Conservation (phyloP, 2,329 filamentous ascomycete genomes). For the Lasiodiplodia gonubiensis region DNA sequence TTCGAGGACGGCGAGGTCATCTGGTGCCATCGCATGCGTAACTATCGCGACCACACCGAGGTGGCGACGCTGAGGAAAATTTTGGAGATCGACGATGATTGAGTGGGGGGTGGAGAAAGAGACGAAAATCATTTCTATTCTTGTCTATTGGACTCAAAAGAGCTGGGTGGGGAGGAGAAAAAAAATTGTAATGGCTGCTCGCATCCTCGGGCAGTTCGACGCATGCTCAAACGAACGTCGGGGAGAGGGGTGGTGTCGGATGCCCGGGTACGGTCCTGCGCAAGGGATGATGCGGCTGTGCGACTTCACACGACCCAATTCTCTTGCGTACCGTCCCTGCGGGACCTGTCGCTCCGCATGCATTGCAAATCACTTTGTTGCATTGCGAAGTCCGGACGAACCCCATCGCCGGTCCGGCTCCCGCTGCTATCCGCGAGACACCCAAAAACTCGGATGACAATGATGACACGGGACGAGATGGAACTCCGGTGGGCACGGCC, state of each 20-base stretch:
- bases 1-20: slow-evolving; percentile 48
- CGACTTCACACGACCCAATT: background rate
- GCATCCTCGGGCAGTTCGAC: background rate
- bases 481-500: background rate
- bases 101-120: background rate
- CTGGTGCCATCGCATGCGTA: slow-evolving; percentile 51
- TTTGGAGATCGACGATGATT: slow-evolving; percentile 42
- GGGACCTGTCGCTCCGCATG: background rate
- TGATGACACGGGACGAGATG: background rate
- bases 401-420: background rate
- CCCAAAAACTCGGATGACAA: background rate
- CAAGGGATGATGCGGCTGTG: background rate
- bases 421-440: background rate
- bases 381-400: background rate
- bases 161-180: background rate
- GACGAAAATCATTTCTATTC: background rate
- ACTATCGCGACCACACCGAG: slow-evolving; percentile 46
- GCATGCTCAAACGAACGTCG: background rate
- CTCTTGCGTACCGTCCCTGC: background rate
- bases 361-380: background rate
- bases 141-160: background rate
- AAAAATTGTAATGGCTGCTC: background rate
- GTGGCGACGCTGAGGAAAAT: slow-evolving; percentile 42
- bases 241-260: background rate
- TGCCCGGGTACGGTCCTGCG: background rate